These are phyloP conservation scores for Cordyceps cateniannulata DNA, from an alignment of 2,329 filamentous ascomycete species.

Conservation along the genomic window DNA sequence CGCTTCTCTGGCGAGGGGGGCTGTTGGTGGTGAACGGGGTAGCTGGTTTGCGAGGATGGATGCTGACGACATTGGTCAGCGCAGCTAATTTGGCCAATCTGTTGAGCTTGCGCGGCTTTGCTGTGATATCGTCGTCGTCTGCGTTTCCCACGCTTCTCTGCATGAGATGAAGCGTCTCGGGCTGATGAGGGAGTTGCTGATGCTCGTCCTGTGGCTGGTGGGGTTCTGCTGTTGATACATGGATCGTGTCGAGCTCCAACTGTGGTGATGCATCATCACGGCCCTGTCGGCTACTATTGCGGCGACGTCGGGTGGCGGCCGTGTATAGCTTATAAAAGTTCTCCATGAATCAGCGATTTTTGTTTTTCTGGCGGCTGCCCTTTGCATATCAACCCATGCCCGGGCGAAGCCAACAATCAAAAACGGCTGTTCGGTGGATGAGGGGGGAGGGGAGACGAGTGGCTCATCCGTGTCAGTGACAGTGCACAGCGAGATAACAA, in stretches of 20 bases:
- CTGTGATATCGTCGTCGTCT: background rate
- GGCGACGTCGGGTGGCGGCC: background rate
- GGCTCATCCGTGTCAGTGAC: too few species aligned
- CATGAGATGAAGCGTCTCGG: background rate
- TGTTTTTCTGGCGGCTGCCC: background rate
- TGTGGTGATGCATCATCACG: background rate
- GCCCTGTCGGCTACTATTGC: background rate
- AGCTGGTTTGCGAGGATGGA: background rate
- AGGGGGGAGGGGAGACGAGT: too few species aligned
- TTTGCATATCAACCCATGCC: background rate
- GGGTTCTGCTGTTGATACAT: background rate
- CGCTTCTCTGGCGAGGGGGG: background rate
- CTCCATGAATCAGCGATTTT: background rate
- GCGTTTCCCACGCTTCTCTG: too few species aligned
- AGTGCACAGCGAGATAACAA: too few species aligned
- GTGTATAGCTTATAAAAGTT: background rate
- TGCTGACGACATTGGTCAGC: background rate
- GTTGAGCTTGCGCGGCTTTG: background rate
- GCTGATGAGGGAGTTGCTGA: background rate
- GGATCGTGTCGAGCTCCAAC: background rate
- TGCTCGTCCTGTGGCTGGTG: too few species aligned
- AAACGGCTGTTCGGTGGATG: background rate
- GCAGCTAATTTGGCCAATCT: background rate
- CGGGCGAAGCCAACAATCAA: too few species aligned
- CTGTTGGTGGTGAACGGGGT: background rate